A percentile compares a stretch with the other conserved stretches of the same genome.
Evolutionary conservation across 371 early-diverging fungal species (phyloP).

Genomic region (Syncephalastrum racemosum): DNA sequence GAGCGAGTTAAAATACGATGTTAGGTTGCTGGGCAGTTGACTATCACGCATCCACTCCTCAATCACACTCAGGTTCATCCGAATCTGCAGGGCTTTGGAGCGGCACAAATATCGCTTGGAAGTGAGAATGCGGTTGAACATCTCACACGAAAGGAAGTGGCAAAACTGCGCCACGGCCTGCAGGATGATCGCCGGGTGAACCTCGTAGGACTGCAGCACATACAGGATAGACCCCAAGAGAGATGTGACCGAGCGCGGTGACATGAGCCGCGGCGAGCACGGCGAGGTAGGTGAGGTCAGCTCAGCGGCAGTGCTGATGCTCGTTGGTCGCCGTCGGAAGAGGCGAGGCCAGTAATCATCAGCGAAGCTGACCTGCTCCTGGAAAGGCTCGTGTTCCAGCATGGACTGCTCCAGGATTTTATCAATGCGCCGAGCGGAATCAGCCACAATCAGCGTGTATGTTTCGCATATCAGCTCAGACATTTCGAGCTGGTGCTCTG

Average conservation of each 20-base stretch:
- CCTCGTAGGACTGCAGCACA: conserved; percentile 58
- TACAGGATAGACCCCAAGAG: conserved; percentile 61
- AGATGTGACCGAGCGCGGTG: conserved; percentile 65
- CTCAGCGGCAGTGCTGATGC: conserved; percentile 1
- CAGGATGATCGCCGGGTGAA: conserved; percentile 71
- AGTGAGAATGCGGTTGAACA: conserved; percentile 82
- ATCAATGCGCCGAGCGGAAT: conserved; percentile 62
- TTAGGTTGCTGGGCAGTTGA: conserved; percentile 43
- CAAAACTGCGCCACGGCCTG: conserved; percentile 74
- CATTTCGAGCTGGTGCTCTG: conserved; percentile 64
- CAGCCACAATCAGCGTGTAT: conserved; percentile 61
- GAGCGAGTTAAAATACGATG: conserved; percentile 56
- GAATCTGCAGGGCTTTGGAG: conserved; percentile 80
- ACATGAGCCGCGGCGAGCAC: conserved; percentile 17
- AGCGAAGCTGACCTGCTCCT: conserved; percentile 66
- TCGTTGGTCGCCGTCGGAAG: conserved; percentile 24
- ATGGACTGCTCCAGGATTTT: conserved; percentile 69
- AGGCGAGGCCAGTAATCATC: conserved; percentile 36
- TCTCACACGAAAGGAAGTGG: conserved; percentile 70
- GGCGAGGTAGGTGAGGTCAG: conserved; percentile 4
- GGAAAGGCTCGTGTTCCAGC: conserved; percentile 73
- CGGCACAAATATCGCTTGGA: conserved; percentile 75
- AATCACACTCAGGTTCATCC: conserved; percentile 76
- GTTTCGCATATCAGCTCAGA: conserved; percentile 76
- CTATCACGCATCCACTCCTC: conserved; percentile 81